Base-by-base conservation (phyloP, 345 rosid genomes). In the Bruguiera gymnorhiza region DNA sequence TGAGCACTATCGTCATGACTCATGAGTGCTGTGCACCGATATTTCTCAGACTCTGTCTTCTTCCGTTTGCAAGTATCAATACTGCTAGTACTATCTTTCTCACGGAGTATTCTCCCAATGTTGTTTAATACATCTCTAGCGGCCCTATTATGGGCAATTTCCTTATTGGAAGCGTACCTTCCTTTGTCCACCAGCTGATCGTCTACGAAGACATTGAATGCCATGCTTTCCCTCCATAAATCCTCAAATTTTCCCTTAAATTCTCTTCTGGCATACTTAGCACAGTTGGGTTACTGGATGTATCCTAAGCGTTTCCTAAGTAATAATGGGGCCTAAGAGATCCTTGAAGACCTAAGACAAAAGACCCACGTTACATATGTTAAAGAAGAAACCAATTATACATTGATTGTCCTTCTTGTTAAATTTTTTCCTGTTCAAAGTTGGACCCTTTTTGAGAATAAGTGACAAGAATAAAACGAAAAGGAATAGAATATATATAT, bases 91-190 rank as follows among this genome's bases (percentile, higher is more conserved):
- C 8, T 20, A 19, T 46, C 58, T 46, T 63, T 63, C 3, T 39
- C 26, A 3, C 18, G 20, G 11, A 79, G 29, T 24, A 77, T 15
- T 19, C 21, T 67, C 9, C 20, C 21, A 53, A 87, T 78, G 15
- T 86, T 83, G 53, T 83, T 76, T 0, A 88, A 43, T 0, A 89
- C 92, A 72, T 84, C 78, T 65, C 83, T 83, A 2, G 97, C 95
- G 3, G 92, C 97, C 13, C 85, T 76, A 26, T 85, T 80, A 0
- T 72, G 75, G 0, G 92, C 95, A 66, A 82, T 80, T 8, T 82
- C 89, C 66, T 88, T 91, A 79, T 82, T 91, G 0, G 36, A 3
- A 26, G 30, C 60, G 66, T 82, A 82, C 0, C 64, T 32, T 2
- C 79, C 91, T 60, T 59, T 78, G 6, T 91, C 95, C 24, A 83